These are phyloP conservation scores for Metarhizium sp. DNA, from an alignment of 2,329 filamentous ascomycete species.

Conservation along the genomic window DNA sequence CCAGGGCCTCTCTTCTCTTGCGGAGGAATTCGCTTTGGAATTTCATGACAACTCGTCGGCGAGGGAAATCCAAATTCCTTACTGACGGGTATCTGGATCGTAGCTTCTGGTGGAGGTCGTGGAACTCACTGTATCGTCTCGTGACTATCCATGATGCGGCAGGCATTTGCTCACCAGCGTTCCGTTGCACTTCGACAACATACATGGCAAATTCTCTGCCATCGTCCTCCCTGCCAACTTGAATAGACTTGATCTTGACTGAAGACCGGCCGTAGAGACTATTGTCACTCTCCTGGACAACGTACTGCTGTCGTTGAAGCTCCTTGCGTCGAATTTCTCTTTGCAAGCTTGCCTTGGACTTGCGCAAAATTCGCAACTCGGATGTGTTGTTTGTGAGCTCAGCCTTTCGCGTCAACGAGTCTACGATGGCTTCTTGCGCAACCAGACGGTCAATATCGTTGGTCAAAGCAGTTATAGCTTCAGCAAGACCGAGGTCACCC, in stretches of 20 bases:
- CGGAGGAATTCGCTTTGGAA: conserved; percentile 92
- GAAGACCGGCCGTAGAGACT: conserved; percentile 88
- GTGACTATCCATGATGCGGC: conserved; percentile 91
- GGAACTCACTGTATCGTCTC: conserved; percentile 94
- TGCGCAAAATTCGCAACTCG: conserved; percentile 82
- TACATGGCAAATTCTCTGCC: conserved; percentile 92
- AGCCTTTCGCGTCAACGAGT: conserved; percentile 85
- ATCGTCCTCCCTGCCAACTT: conserved; percentile 85
- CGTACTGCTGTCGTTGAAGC: conserved; percentile 91
- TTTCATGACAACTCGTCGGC: conserved; percentile 89
- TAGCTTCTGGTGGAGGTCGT: conserved; percentile 85
- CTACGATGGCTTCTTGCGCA: conserved; percentile 82
- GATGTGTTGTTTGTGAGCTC: conserved; percentile 95
- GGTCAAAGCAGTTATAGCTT: conserved; percentile 82
- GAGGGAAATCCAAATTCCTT: conserved; percentile 81
- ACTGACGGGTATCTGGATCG: conserved; percentile 80
- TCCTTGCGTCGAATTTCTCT: conserved; percentile 90
- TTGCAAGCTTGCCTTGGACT: conserved; percentile 88
- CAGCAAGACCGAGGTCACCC: conserved; percentile 83
- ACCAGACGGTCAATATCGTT: conserved; percentile 83
- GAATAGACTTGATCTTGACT: conserved; percentile 83
- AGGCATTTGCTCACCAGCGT: conserved; percentile 90
- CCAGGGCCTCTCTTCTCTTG: conserved; percentile 74
- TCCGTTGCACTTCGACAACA: conserved; percentile 80
- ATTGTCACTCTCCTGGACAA: conserved; percentile 95